A percentile compares a stretch with the other conserved stretches of the same genome.
phyloP scores from a whole-genome alignment of 805 yeast species.

The Lipomyces anomalus region DNA sequence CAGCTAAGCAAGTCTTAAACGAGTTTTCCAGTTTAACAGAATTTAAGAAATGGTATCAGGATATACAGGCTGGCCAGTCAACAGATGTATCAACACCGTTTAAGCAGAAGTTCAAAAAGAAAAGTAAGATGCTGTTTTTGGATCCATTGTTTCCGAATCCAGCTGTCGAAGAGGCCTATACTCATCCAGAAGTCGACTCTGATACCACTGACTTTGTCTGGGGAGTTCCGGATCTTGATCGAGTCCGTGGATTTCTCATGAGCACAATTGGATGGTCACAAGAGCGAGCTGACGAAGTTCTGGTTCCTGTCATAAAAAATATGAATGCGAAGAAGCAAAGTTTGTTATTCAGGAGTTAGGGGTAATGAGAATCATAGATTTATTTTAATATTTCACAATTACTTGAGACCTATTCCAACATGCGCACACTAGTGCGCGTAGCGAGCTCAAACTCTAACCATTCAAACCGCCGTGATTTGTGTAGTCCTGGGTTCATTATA shows the following conservation, averaged over 20 bases:
- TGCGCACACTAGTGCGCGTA: slow-evolving; percentile 25
- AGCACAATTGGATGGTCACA: slow-evolving; percentile 74
- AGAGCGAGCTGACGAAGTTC: slow-evolving; percentile 68
- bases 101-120: slow-evolving; percentile 51
- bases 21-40: slow-evolving; percentile 52
- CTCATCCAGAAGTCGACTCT: slow-evolving; percentile 74
- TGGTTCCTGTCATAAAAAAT: slow-evolving; percentile 78
- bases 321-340: slow-evolving; percentile 50
- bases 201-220: slow-evolving; percentile 75
- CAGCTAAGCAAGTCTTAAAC: slow-evolving; percentile 82
- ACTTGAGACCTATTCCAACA: neutral
- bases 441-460: slow-evolving; percentile 73
- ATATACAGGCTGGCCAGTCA: slow-evolving; percentile 35
- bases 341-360: slow-evolving; percentile 4
- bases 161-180: slow-evolving; percentile 66
- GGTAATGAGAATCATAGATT: too few relatives aligned
- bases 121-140: slow-evolving; percentile 51
- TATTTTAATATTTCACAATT: too few relatives aligned
- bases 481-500: slow-evolving; percentile 9
- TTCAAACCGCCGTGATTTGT: slow-evolving; percentile 35
- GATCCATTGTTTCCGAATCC: slow-evolving; percentile 65
- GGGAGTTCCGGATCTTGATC: slow-evolving; percentile 86
- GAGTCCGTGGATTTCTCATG: slow-evolving; percentile 63
- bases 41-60: slow-evolving; percentile 55
- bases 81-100: slow-evolving; percentile 46